Conservation (phyloP, 495 filamentous ascomycete genomes). For the Neurospora intermedia region DNA sequence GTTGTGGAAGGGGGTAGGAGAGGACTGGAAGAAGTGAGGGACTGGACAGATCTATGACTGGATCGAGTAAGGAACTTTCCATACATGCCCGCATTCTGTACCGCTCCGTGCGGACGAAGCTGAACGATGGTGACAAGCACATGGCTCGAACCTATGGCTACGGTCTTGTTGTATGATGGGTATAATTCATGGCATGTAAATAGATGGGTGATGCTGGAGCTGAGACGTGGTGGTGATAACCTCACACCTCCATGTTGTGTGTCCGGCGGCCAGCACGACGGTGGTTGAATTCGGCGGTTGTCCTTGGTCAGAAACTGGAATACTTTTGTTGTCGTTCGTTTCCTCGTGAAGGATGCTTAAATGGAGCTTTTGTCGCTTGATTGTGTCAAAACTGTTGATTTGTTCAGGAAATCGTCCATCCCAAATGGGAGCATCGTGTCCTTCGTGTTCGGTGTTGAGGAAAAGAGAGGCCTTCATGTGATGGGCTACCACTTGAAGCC, state of each 20-base stretch:
- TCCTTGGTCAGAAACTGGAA: no score
- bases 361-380: neutral
- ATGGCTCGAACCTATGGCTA: no score
- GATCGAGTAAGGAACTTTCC: slow-evolving; percentile 24
- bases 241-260: neutral
- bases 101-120: no score
- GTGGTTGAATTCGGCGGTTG: neutral
- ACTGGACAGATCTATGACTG: slow-evolving; percentile 5
- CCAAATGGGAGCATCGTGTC: no score
- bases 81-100: neutral
- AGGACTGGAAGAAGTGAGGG: no score
- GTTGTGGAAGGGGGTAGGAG: no score
- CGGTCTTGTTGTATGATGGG: neutral
- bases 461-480: no score
- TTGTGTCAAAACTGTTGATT: neutral
- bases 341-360: neutral
- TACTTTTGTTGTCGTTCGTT: no score
- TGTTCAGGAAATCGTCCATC: no score
- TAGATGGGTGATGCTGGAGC: neutral
- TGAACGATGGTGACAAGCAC: no score
- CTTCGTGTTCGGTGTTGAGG: no score
- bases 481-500: no score
- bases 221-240: neutral
- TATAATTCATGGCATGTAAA: neutral
- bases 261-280: neutral